Conservation (phyloP, 2,329 filamentous ascomycete genomes). For the Colletotrichum ledebouriae region DNA sequence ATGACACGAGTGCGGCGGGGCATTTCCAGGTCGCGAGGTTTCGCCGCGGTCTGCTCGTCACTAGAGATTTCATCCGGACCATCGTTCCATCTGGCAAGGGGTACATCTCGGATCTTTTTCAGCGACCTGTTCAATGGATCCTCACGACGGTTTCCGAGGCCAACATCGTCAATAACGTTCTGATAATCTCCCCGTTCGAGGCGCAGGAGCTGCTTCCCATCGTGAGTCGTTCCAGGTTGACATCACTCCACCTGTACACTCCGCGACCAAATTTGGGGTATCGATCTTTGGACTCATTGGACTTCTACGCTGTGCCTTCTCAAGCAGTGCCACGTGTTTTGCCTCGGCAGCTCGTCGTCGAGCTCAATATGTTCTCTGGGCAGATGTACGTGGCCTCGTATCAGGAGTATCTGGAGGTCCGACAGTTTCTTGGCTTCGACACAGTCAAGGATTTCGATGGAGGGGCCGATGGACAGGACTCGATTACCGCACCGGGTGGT, state of each 20-base stretch:
- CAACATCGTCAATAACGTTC: conserved; percentile 10
- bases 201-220: conserved; percentile 62
- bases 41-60: conserved; percentile 58
- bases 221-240: conserved; percentile 52
- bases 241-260: conserved; percentile 65
- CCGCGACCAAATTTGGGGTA: conserved; percentile 57
- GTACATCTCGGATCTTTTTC: conserved; percentile 58
- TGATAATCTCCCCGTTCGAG: conserved; percentile 74
- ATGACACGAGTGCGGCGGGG: conserved; percentile 54
- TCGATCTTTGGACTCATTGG: conserved; percentile 59
- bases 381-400: conserved; percentile 69
- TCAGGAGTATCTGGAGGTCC: conserved; percentile 68
- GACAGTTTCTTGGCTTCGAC: conserved; percentile 64
- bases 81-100: conserved; percentile 47
- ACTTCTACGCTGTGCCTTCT: conserved; percentile 57
- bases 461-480: conserved; percentile 50
- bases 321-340: accelerated
- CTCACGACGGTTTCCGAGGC: conserved; percentile 51
- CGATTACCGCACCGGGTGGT: conserved; percentile 23
- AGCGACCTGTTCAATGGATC: conserved; percentile 68
- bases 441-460: conserved; percentile 45
- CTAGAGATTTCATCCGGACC: conserved; percentile 64
- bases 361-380: conserved; percentile 77
- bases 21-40: conserved; percentile 53
- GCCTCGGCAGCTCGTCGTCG: conserved; percentile 42